Conservation (phyloP, 805 yeast species). For the Wickerhamomyces xylosicus region DNA sequence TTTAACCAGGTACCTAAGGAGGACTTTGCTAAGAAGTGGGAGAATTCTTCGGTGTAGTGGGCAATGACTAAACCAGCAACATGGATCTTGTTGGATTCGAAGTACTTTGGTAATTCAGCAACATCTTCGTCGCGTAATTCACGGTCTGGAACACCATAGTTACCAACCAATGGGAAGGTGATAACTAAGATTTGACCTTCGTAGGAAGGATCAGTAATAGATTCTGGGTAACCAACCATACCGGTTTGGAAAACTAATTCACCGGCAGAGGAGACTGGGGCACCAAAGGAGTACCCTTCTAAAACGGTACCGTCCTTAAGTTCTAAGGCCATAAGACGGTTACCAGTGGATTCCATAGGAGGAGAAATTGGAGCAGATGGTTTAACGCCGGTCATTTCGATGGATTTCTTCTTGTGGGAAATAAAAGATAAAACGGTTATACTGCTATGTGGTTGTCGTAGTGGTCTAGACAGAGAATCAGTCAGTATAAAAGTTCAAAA, state of each 20-base stretch:
- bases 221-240: constrained; percentile 98
- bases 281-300: constrained; percentile 97
- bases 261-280: constrained; percentile 81
- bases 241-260: constrained; percentile 99
- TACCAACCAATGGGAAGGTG: constrained; percentile 95
- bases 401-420: neutral
- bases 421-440: neutral
- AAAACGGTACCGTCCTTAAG: constrained; percentile 77
- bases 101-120: constrained; percentile 75
- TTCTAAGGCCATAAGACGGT: constrained; percentile 79
- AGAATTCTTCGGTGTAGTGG: constrained; percentile 91
- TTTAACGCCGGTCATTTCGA: neutral
- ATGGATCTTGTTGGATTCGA: constrained; percentile 88
- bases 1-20: constrained; percentile 92
- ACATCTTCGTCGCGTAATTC: constrained; percentile 62
- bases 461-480: neutral
- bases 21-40: constrained; percentile 88
- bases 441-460: neutral
- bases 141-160: constrained; percentile 97
- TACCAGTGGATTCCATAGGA: constrained; percentile 76
- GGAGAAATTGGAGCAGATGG: constrained; percentile 84
- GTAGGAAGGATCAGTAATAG: constrained; percentile 96
- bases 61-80: constrained; percentile 96
- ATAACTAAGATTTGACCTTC: constrained; percentile 95
- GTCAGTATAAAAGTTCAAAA: neutral